These are phyloP conservation scores for Beauveria sp. DNA, from an alignment of 2,329 filamentous ascomycete genomes.

Conservation along the genomic window DNA sequence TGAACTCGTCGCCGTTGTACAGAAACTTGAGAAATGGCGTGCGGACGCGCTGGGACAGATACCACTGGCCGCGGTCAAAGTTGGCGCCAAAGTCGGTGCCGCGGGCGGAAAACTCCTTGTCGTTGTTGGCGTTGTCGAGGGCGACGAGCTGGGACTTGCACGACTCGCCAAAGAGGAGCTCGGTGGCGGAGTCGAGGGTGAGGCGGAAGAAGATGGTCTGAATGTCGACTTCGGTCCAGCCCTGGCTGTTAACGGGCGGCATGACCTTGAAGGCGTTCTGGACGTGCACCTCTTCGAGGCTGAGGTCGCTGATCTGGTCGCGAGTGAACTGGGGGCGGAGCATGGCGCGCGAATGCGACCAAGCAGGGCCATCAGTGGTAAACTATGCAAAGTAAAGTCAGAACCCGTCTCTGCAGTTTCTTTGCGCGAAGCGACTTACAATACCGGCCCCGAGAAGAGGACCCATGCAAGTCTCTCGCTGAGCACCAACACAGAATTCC, in stretches of 20 bases:
- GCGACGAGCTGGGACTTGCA: slow-evolving; percentile 26
- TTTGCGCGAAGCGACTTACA: slow-evolving; percentile 12
- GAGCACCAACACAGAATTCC: slow-evolving; percentile 19
- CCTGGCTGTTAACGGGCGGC: slow-evolving; percentile 21
- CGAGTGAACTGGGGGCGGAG: slow-evolving; percentile 33
- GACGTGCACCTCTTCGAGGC: slow-evolving; percentile 31
- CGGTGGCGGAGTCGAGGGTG: slow-evolving; percentile 40
- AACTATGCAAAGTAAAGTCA: slow-evolving; percentile 17
- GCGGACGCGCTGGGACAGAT: slow-evolving; percentile 44
- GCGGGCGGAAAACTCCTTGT: slow-evolving; percentile 6
- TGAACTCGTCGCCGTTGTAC: slow-evolving; percentile 49
- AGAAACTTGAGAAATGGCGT: slow-evolving; percentile 37
- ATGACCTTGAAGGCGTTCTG: slow-evolving; percentile 22
- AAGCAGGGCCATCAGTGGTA: slow-evolving; percentile 27
- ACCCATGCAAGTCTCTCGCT: slow-evolving; percentile 20
- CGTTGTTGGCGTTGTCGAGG: slow-evolving; percentile 18
- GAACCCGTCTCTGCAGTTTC: background rate
- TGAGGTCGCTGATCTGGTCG: slow-evolving; percentile 37
- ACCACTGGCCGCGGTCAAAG: slow-evolving; percentile 31
- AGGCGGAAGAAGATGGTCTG: slow-evolving; percentile 40
- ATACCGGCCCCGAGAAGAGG: slow-evolving; percentile 38
- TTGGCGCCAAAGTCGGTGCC: slow-evolving; percentile 25
- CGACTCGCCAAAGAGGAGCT: slow-evolving; percentile 56
- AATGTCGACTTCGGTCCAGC: slow-evolving; percentile 34
- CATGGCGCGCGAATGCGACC: slow-evolving; percentile 30